These are phyloP conservation scores for Pleurotus platypus DNA, from an alignment of 768 basidiomycete genomes.

Conservation along the genomic window DNA sequence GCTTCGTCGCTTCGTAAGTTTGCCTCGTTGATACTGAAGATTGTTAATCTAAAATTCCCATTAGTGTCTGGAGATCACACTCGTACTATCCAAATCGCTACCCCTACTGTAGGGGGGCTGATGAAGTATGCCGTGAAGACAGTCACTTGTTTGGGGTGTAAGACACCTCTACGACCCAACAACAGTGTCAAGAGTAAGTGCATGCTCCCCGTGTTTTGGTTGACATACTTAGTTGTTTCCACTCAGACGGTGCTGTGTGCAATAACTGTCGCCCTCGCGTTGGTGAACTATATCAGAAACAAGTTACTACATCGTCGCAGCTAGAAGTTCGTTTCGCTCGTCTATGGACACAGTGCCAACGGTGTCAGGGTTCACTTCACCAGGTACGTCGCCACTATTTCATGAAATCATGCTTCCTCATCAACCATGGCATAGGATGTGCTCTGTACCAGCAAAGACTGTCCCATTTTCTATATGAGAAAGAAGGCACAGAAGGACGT, in stretches of 20 bases:
- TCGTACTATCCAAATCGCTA: slow-evolving; percentile 91
- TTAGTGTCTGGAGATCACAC: slow-evolving; percentile 96
- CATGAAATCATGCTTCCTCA: neutral
- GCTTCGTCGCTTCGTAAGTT: slow-evolving; percentile 75
- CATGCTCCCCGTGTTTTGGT: neutral
- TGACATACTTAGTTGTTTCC: neutral
- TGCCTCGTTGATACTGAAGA: neutral
- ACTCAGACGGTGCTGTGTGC: slow-evolving; percentile 86
- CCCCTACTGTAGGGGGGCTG: slow-evolving; percentile 91
- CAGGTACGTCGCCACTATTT: slow-evolving; percentile 45
- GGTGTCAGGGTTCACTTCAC: slow-evolving; percentile 97
- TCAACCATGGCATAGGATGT: slow-evolving; percentile 64
- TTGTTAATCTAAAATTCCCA: slow-evolving; percentile 6
- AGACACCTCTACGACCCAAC: slow-evolving; percentile 75
- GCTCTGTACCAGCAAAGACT: slow-evolving; percentile 93
- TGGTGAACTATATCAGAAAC: slow-evolving; percentile 91
- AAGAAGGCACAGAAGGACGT: slow-evolving; percentile 99
- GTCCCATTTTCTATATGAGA: slow-evolving; percentile 98
- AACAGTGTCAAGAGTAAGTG: slow-evolving; percentile 71
- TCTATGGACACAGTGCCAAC: slow-evolving; percentile 97
- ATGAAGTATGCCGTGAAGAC: slow-evolving; percentile 99
- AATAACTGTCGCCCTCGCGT: slow-evolving; percentile 86
- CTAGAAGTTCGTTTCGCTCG: slow-evolving; percentile 90
- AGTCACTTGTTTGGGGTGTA: slow-evolving; percentile 92
- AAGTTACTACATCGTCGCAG: slow-evolving; percentile 68